Conservation (phyloP, 169 alveolate species). For the Cryptosporidium ryanae region DNA sequence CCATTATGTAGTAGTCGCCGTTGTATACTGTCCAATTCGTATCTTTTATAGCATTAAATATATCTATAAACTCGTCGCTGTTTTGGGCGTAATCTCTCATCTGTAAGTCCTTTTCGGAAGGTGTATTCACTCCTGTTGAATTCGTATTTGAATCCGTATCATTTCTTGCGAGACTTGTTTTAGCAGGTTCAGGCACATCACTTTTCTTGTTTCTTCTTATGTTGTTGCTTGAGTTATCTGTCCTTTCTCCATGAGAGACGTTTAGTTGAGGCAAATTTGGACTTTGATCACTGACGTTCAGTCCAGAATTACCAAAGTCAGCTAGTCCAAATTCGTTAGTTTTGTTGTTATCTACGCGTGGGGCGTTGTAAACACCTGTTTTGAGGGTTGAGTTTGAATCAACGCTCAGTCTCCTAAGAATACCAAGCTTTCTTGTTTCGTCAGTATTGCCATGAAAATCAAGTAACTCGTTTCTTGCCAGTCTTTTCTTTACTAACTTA, state of each 20-base stretch:
- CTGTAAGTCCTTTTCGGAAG: not conserved
- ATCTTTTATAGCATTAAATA: constrained; percentile 46
- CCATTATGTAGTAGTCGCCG: constrained; percentile 68
- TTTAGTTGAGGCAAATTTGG: too few relatives aligned
- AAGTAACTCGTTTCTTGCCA: not conserved
- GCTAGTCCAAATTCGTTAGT: too few relatives aligned
- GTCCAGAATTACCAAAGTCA: too few relatives aligned
- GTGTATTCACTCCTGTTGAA: not conserved
- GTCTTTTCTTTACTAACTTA: constrained; percentile 21
- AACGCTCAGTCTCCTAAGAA: too few relatives aligned
- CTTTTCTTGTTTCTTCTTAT: not conserved
- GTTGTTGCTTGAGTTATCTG: too few relatives aligned
- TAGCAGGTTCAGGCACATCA: constrained; percentile 1
- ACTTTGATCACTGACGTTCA: too few relatives aligned
- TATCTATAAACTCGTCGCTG: constrained; percentile 16
- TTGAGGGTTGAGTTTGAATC: too few relatives aligned
- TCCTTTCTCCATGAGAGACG: too few relatives aligned
- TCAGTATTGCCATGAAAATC: not conserved
- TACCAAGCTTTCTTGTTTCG: too few relatives aligned
- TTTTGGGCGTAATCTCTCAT: constrained; percentile 30
- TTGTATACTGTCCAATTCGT: constrained; percentile 39
- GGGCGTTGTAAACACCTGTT: too few relatives aligned
- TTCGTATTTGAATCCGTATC: not conserved
- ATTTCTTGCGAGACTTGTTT: not conserved
- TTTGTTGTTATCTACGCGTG: too few relatives aligned